Base-by-base conservation (phyloP, 2,329 filamentous ascomycete species). In the Acarospora socialis region DNA sequence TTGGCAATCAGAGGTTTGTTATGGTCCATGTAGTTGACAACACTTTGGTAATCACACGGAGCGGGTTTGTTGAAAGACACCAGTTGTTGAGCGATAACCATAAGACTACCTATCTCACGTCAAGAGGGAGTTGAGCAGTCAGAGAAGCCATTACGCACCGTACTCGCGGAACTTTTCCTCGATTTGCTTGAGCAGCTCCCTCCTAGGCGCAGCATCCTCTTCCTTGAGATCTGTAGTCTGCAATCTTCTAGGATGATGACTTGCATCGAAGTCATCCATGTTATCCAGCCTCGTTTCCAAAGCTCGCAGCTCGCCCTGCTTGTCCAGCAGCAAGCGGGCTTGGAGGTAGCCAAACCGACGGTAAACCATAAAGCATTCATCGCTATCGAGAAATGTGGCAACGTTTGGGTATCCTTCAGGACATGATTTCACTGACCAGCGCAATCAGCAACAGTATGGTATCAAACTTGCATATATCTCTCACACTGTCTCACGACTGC, bases 341-440 rank as follows among this genome's bases (percentile, higher is more conserved):
- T 60, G 55, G 0, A 62, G 40, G 24, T 50, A 56, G 2, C 57
- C 57, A 27, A 61, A 63, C 1, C 56, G 45, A 4, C 58, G 48
- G 36, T 56, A 62, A 2, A 61, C 34, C 43, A 53, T 54, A 33
- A 60, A 61, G 16, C 50, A 47, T 5, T 59, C 52, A 35, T 59
- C 53, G 35, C 56, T 60, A 33, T 59, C 53, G 0, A 56, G 43
- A 33, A 61, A 59, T 2, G 49, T 45, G 3, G 56, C 54, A 0
- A 60, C 37, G 15, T 41, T 43, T 0, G 59, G 56, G 36, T 57
- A 60, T 0, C 57, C 56, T 7, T 32, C 21, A 0, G 46, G 45
- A 16, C 15, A 43, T 6, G 41, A 30, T 21, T 42, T 28, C 4
- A 43, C 40, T 41, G n/a, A 3, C 5, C n/a, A n/a, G n/a, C n/a